Percentiles rank a stretch among this genome's conserved stretches.
phyloP scores from a whole-genome alignment of 306 rosid genomes.

The Corylus heterophylla region DNA sequence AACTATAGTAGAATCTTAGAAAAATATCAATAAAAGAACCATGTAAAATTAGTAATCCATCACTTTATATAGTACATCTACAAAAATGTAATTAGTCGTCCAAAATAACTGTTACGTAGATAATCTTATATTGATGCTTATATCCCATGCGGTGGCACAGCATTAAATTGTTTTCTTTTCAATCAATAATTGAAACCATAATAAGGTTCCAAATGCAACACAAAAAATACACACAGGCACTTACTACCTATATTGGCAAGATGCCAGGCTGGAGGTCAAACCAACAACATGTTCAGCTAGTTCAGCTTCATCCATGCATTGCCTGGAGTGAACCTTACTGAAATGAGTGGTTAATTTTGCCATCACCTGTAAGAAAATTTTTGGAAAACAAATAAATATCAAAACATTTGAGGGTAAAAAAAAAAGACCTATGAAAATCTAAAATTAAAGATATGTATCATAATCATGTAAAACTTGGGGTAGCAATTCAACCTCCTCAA shows the following conservation, averaged over 20 bases:
- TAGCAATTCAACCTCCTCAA: slow-evolving; percentile 74
- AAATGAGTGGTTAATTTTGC: slow-evolving; percentile 77
- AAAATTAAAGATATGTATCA: slow-evolving; percentile 6
- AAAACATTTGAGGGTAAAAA: neutral
- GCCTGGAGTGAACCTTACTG: slow-evolving; percentile 80
- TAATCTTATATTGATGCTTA: neutral
- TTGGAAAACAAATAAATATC: slow-evolving; percentile 4
- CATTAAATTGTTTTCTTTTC: neutral
- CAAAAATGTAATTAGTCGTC: neutral
- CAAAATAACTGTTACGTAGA: neutral
- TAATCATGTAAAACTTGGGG: slow-evolving; percentile 20
- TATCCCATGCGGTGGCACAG: neutral
- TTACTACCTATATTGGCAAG: slow-evolving; percentile 89
- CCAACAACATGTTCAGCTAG: slow-evolving; percentile 93
- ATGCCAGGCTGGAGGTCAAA: slow-evolving; percentile 82
- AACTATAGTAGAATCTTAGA: neutral
- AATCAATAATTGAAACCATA: slow-evolving; percentile 8
- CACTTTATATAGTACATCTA: neutral
- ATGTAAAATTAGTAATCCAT: neutral
- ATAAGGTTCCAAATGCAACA: slow-evolving; percentile 7
- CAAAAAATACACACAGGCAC: slow-evolving; percentile 13
- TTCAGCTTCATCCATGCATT: slow-evolving; percentile 91
- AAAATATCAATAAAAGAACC: neutral
- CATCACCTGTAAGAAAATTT: slow-evolving; percentile 52
- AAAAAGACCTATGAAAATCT: slow-evolving; percentile 3